phyloP scores from a whole-genome alignment of 2,329 filamentous ascomycete genomes.

The Colletotrichum falcatum region DNA sequence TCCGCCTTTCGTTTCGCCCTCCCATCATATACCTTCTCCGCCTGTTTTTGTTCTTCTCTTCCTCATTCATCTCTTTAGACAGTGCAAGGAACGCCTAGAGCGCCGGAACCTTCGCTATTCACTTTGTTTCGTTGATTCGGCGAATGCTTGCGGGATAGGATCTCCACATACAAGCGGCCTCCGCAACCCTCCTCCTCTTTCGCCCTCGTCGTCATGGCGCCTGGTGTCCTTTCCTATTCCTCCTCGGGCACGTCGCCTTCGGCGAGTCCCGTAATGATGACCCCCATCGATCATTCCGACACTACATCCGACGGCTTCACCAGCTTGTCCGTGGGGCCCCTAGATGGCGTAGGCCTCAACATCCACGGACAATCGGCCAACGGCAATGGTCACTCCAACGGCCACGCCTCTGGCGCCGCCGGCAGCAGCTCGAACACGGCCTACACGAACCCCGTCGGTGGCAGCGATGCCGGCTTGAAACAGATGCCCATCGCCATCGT shows the following conservation, averaged over 20 bases:
- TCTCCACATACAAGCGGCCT: slow-evolving; percentile 31
- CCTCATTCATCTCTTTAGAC: slow-evolving; percentile 1
- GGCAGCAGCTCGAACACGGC: slow-evolving; percentile 24
- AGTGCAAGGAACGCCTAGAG: slow-evolving; percentile 37
- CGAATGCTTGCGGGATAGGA: slow-evolving; percentile 37
- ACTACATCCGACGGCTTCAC: slow-evolving; percentile 41
- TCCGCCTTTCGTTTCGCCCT: slow-evolving; percentile 37
- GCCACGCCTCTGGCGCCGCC: slow-evolving; percentile 37
- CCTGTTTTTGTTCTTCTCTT: not conserved
- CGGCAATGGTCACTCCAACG: slow-evolving; percentile 43
- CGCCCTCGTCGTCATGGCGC: slow-evolving; percentile 39
- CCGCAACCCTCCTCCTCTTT: slow-evolving; percentile 28
- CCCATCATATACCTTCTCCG: slow-evolving; percentile 3
- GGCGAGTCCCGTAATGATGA: slow-evolving; percentile 41
- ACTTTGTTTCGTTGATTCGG: slow-evolving; percentile 35
- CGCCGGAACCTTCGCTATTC: slow-evolving; percentile 35
- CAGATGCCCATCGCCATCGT: slow-evolving; percentile 60
- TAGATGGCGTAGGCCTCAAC: slow-evolving; percentile 38
- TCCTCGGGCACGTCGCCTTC: slow-evolving; percentile 42
- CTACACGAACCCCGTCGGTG: slow-evolving; percentile 34
- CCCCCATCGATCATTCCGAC: slow-evolving; percentile 40
- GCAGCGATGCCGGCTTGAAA: slow-evolving; percentile 43
- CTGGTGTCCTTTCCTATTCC: slow-evolving; percentile 40
- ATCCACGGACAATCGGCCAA: slow-evolving; percentile 32
- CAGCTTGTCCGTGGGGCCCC: slow-evolving; percentile 38